Base-by-base conservation (phyloP, 2,329 filamentous ascomycete species). In the Apiospora hydei region DNA sequence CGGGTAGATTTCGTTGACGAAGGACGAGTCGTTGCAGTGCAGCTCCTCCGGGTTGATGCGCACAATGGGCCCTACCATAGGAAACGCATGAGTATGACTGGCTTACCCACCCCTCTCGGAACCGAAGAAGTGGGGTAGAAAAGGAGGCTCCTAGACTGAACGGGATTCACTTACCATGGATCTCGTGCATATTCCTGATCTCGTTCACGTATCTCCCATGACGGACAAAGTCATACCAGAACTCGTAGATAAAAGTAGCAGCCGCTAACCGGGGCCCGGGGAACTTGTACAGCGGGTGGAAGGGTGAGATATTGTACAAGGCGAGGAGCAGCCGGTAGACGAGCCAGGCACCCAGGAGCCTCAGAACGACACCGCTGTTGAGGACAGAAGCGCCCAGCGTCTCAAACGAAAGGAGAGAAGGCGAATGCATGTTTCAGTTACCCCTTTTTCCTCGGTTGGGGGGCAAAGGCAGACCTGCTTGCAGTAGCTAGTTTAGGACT, bases 261-360 rank as follows among this genome's bases (percentile, higher is more conserved):
- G 74, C 74, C 8, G 75, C 77, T 7, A 74, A 11, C 38, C 72
- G 76, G 4, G 77, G 76, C 0, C 77, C 77, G 6, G 77, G 77
- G 47, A 77, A 76, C 4, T 44, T 43, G 44, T 70, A 66, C 7
- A 78, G 73, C 21, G 76, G 72, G 34, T 77, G 76, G 4, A 75
- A 67, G 2, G 76, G 75, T 16, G 76, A 77, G 41, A 77, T 44
- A 64, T 77, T 77, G 61, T 77, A 77, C 30, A 76, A 53, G 16
- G 73, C 71, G 21, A 75, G 30, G 11, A 70, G 30, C 5, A 76
- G 24, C 21, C 71, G 70, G 34, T 77, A 77, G 0, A 4, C 26
- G 5, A 64, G 16, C 53, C 53, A 64, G 16, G 16, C 16, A 7
- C 30, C 30, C 53, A 64, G 10, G 30, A 64, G 53, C 26, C 53